phyloP scores from a whole-genome alignment of 2,329 filamentous ascomycete species.

The Trichoderma breve region DNA sequence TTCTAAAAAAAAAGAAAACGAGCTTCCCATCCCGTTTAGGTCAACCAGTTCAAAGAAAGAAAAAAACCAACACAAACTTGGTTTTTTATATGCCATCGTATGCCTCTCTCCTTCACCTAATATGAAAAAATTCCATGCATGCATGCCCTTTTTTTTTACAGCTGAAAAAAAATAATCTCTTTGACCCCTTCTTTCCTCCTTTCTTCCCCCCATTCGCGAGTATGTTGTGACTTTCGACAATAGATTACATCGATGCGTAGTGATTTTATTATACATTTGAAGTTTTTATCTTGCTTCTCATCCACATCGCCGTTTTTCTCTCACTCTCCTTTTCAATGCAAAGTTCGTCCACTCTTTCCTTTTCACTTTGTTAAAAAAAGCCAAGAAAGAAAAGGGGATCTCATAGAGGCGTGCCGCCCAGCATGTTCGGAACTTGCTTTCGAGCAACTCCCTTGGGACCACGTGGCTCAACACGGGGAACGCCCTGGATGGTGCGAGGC shows the following conservation, averaged over 20 bases:
- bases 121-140: constrained; percentile 2
- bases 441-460: constrained; percentile 49
- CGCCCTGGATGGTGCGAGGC: constrained; percentile 82
- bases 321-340: neutral
- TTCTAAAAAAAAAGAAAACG: constrained; percentile 15
- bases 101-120: neutral
- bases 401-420: constrained; percentile 44
- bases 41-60: neutral
- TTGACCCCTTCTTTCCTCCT: neutral
- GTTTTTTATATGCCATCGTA: constrained; percentile 8
- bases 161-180: neutral
- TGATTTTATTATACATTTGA: constrained; percentile 20
- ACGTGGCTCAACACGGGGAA: constrained; percentile 63
- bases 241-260: constrained; percentile 22
- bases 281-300: neutral
- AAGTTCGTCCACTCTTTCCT: neutral
- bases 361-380: neutral
- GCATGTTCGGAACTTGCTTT: constrained; percentile 55
- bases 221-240: constrained; percentile 19
- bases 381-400: neutral
- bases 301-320: neutral
- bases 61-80: neutral
- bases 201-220: neutral
- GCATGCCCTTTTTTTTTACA: neutral
- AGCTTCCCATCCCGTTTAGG: constrained; percentile 12